Evolutionary conservation across 495 filamentous ascomycete genomes (phyloP).

Genomic region (Stereocaulon alpinum): DNA sequence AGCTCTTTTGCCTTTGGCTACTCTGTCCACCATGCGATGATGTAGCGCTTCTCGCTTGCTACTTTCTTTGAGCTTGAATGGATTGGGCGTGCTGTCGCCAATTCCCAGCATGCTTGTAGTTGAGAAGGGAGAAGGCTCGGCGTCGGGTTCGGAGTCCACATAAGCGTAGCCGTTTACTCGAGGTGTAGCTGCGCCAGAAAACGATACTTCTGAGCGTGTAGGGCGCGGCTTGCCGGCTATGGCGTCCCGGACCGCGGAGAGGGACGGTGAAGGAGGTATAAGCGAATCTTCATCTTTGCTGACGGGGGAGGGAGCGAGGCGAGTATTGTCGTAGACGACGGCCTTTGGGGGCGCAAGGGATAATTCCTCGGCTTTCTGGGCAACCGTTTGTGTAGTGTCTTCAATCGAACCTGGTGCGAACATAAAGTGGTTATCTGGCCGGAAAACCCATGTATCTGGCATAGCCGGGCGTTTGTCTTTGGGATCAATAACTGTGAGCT

Average conservation of each 20-base stretch:
- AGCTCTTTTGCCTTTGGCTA: constrained; percentile 58
- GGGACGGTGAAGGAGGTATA: constrained; percentile 62
- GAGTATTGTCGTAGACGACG: constrained; percentile 77
- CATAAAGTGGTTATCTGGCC: constrained; percentile 79
- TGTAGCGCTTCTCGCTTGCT: constrained; percentile 75
- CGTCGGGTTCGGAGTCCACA: constrained; percentile 65
- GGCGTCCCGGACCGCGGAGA: constrained; percentile 78
- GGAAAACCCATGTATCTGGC: constrained; percentile 64
- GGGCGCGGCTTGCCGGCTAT: constrained; percentile 64
- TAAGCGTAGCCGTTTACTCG: constrained; percentile 88
- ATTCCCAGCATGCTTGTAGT: constrained; percentile 40
- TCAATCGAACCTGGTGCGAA: constrained; percentile 64
- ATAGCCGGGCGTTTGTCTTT: constrained; percentile 63
- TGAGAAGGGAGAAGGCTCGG: constrained; percentile 28
- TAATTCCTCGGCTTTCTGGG: constrained; percentile 55
- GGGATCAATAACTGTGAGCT: constrained; percentile 46
- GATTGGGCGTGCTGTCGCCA: constrained; percentile 57
- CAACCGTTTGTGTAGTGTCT: constrained; percentile 51
- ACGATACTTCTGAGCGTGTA: constrained; percentile 55
- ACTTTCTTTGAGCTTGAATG: constrained; percentile 70
- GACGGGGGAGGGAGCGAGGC: constrained; percentile 41
- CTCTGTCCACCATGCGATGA: constrained; percentile 81
- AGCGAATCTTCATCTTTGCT: constrained; percentile 26
- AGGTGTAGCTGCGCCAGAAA: constrained; percentile 66
- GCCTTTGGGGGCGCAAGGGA: constrained; percentile 65